Percentiles rank a stretch among this genome's conserved stretches.
phyloP scores from a whole-genome alignment of 2,329 filamentous ascomycete genomes.

The Conoideocrella luteorostrata region DNA sequence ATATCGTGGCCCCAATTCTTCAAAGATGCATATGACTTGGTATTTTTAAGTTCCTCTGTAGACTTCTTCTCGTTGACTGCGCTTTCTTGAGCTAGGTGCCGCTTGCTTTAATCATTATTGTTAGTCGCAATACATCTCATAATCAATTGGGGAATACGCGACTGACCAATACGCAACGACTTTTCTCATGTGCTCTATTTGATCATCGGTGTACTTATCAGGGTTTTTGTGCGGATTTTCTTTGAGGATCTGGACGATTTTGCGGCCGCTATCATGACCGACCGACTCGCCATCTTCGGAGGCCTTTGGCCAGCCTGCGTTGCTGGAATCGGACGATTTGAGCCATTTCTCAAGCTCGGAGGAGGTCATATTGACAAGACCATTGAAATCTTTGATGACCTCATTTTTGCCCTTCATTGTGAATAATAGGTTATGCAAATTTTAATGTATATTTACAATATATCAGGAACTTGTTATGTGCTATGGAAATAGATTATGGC shows the following conservation, averaged over 20 bases:
- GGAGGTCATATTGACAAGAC: slow-evolving; percentile 59
- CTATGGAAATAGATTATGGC: too few relatives aligned
- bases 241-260: slow-evolving; percentile 57
- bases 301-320: slow-evolving; percentile 54
- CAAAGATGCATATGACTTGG: slow-evolving; percentile 50
- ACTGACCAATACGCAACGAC: slow-evolving; percentile 54
- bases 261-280: slow-evolving; percentile 57
- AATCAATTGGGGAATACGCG: too few relatives aligned
- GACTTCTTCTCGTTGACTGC: slow-evolving; percentile 49
- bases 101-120: slow-evolving; percentile 48
- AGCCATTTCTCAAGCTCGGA: slow-evolving; percentile 57
- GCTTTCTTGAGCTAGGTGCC: slow-evolving; percentile 59
- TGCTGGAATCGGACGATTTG: slow-evolving; percentile 48
- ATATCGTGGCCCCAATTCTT: slow-evolving; percentile 58
- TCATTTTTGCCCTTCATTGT: slow-evolving; percentile 20
- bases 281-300: slow-evolving; percentile 53
- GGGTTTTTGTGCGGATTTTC: slow-evolving; percentile 53
- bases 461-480: too few relatives aligned
- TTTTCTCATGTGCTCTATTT: slow-evolving; percentile 53
- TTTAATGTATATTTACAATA: neutral
- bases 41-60: slow-evolving; percentile 36
- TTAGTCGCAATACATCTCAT: too few relatives aligned
- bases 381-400: slow-evolving; percentile 53
- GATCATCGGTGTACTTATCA: slow-evolving; percentile 48
- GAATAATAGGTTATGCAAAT: neutral